Conservation (phyloP, 208 protist species). For the Trypanosomatidae sp. region DNA sequence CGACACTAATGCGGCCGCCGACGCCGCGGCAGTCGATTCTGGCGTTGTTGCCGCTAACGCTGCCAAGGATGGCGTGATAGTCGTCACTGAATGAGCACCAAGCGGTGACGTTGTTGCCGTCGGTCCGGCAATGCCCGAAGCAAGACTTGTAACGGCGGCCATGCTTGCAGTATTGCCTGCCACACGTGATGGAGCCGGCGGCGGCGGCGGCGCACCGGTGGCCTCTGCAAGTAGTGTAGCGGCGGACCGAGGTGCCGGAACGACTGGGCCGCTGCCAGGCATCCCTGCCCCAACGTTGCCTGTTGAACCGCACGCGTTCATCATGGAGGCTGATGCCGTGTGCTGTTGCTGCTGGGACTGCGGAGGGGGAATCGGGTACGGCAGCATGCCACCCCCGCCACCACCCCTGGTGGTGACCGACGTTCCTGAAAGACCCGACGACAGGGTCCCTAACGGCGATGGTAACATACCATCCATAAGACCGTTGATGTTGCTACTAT, state of each 20-base stretch:
- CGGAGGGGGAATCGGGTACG: slow-evolving; percentile 14
- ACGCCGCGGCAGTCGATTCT: neutral
- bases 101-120: neutral
- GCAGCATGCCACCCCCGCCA: slow-evolving; percentile 3
- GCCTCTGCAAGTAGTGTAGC: slow-evolving; percentile 22
- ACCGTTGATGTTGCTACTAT: slow-evolving; percentile 10
- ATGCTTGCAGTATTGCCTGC: neutral
- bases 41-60: slow-evolving; percentile 1
- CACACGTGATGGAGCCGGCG: slow-evolving; percentile 12
- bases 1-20: neutral
- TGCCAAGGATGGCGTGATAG: neutral
- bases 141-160: neutral
- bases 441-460: slow-evolving; percentile 4
- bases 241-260: slow-evolving; percentile 24
- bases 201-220: slow-evolving; percentile 20
- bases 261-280: slow-evolving; percentile 13
- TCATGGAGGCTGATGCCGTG: neutral
- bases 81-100: neutral
- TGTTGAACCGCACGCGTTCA: neutral
- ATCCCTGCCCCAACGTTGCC: neutral
- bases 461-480: slow-evolving; percentile 4
- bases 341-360: slow-evolving; percentile 22
- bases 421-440: neutral
- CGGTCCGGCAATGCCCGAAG: neutral
- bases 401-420: neutral